Percentiles rank a stretch among this genome's conserved stretches.
phyloP scores from a whole-genome alignment of 2,329 filamentous ascomycete species.

The Calonectria hawksworthii region DNA sequence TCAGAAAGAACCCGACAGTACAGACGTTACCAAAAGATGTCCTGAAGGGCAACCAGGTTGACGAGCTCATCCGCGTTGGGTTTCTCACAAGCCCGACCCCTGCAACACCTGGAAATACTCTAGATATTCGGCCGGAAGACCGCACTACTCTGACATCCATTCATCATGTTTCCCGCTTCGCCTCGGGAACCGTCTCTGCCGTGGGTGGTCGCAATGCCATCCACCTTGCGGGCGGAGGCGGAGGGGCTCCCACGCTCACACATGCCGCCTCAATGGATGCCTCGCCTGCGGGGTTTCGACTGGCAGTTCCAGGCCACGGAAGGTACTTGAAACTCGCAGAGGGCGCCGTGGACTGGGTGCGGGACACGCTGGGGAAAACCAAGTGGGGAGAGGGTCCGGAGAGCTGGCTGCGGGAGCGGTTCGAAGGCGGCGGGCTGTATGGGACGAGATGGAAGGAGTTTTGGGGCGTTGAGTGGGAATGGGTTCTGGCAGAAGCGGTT shows the following conservation, averaged over 20 bases:
- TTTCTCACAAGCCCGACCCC: slow-evolving; percentile 70
- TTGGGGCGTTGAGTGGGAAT: slow-evolving; percentile 78
- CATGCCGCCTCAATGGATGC: slow-evolving; percentile 35
- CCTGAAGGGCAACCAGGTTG: slow-evolving; percentile 63
- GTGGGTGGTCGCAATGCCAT: slow-evolving; percentile 78
- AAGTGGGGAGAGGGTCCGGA: slow-evolving; percentile 75
- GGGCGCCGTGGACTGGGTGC: slow-evolving; percentile 72
- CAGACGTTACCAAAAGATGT: slow-evolving; percentile 45
- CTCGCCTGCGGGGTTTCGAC: slow-evolving; percentile 55
- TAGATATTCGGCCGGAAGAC: slow-evolving; percentile 65
- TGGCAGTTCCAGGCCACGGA: slow-evolving; percentile 78
- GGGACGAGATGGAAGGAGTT: slow-evolving; percentile 74
- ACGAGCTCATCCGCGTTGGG: slow-evolving; percentile 74
- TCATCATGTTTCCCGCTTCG: slow-evolving; percentile 72
- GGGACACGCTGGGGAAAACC: slow-evolving; percentile 70
- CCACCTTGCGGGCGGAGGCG: slow-evolving; percentile 72
- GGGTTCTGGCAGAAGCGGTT: slow-evolving; percentile 79
- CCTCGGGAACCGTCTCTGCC: slow-evolving; percentile 77
- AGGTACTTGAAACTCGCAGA: slow-evolving; percentile 76
- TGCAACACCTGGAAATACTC: slow-evolving; percentile 50
- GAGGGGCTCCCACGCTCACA: slow-evolving; percentile 53
- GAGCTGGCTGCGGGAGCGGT: slow-evolving; percentile 73
- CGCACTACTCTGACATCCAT: slow-evolving; percentile 71
- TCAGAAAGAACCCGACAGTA: slow-evolving; percentile 65
- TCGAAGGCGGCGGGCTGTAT: slow-evolving; percentile 72